Percentiles rank a stretch among this genome's conserved stretches.
These are phyloP conservation scores for Nakaseomyces sp. DNA, from an alignment of 1,139 yeast genomes.

Conservation along the genomic window DNA sequence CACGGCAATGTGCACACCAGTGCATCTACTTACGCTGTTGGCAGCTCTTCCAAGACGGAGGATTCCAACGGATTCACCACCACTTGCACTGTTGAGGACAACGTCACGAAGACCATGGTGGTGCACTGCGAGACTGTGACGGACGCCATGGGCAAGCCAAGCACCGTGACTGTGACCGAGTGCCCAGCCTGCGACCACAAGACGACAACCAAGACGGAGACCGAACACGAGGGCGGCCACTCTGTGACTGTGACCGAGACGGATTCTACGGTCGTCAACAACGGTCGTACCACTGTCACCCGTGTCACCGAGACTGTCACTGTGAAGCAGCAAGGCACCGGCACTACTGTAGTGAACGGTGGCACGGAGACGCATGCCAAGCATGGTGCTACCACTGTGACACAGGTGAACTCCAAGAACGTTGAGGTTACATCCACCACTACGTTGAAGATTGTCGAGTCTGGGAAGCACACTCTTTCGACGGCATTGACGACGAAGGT, in stretches of 20 bases:
- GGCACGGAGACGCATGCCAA: background rate
- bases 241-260: background rate
- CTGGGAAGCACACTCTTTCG: background rate
- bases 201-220: background rate
- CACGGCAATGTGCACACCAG: constrained; percentile 3
- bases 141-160: background rate
- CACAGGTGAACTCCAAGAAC: background rate
- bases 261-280: background rate
- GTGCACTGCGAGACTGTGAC: background rate
- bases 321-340: constrained; percentile 1
- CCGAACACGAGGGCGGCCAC: background rate
- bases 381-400: background rate
- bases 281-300: background rate
- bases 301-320: constrained; percentile 1
- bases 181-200: background rate
- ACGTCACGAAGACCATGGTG: constrained; percentile 1
- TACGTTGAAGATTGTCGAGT: background rate
- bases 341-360: background rate
- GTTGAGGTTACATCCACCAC: background rate
- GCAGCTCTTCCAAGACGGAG: constrained; percentile 1
- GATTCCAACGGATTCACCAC: background rate
- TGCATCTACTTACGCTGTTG: background rate
- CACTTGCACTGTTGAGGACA: constrained; percentile 1
- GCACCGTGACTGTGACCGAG: background rate
- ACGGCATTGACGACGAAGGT: background rate